Base-by-base conservation (phyloP, 2,329 filamentous ascomycete genomes). In the Gaeumannomyces tritici region DNA sequence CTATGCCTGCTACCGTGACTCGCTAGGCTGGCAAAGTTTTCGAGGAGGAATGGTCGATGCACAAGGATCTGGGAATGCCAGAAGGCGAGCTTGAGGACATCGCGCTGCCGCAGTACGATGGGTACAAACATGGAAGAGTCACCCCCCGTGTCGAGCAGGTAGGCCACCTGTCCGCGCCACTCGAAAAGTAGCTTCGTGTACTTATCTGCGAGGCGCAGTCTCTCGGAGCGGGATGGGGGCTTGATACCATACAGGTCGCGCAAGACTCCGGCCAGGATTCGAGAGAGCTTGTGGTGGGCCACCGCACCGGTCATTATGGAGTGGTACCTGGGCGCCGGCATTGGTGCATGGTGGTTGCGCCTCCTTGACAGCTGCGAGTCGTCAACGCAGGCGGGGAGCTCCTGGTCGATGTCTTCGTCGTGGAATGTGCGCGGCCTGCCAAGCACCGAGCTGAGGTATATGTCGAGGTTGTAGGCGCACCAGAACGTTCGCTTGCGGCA, bases 321-420 rank as follows among this genome's bases (percentile, higher is more conserved):
- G 28, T 62, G 64, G 29, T 60, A 64, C 15, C 61, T 59, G 33
- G 63, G 62, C 8, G 63, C 60, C 15, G 61, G 57, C 42, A 51
- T n/a, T 5, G 62, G 64, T 9, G 60, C 57, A 6, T 54, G 47
- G 12, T 58, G 56, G 15, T 56, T 31, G 21, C 67, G 29, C 6
- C 18, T 51, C n/a, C 18, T n/a, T 0, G 64, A 63, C 60, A 81
- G 75, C 63, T 82, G 76, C 62, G 78, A 76, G 63, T 88, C 84
- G 62, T 85, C 83, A 8, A 84, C 76, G 27, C 75, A 72, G 9
- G 76, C 73, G 0, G 85, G 85, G 18, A 85, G 72, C 21, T 84
- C 80, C 65, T 87, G 83, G 64, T 88, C 85, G 60, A 88, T 86
- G 62, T 87, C 84, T 57, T 87, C 84, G 59, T 88, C 83, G 63